Percentiles rank a stretch among this genome's conserved stretches.
These are phyloP conservation scores for Teratosphaeria gauchensis DNA, from an alignment of 2,329 filamentous ascomycete species.

Conservation along the genomic window DNA sequence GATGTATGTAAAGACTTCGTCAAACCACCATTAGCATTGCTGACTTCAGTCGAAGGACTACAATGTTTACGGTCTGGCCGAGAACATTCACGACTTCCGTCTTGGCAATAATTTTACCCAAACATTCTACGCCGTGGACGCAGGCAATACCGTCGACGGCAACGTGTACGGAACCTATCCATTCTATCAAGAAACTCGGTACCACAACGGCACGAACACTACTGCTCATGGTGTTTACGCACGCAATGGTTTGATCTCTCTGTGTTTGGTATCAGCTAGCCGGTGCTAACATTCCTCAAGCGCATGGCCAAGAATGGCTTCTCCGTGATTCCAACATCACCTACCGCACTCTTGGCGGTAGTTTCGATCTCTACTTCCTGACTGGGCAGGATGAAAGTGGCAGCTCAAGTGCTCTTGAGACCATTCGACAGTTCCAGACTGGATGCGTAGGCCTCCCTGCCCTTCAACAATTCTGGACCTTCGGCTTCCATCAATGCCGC, in stretches of 20 bases:
- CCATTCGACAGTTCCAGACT: slow-evolving; percentile 5
- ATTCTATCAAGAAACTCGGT: slow-evolving; percentile 66
- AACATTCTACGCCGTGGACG: slow-evolving; percentile 59
- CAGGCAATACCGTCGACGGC: slow-evolving; percentile 51
- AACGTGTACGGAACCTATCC: slow-evolving; percentile 72
- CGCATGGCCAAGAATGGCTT: slow-evolving; percentile 65
- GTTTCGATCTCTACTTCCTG: slow-evolving; percentile 68
- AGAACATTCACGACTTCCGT: slow-evolving; percentile 60
- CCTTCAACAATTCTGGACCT: slow-evolving; percentile 72
- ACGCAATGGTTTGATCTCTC: slow-evolving; percentile 43
- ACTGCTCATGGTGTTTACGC: slow-evolving; percentile 64
- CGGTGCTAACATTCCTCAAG: slow-evolving; percentile 11
- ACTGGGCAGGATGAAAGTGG: slow-evolving; percentile 43
- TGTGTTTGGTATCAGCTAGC: background rate
- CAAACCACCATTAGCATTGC: background rate
- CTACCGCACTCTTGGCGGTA: slow-evolving; percentile 66
- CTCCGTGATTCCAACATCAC: slow-evolving; percentile 55
- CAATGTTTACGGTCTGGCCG: slow-evolving; percentile 49
- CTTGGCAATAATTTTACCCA: slow-evolving; percentile 58
- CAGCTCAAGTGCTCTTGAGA: slow-evolving; percentile 32
- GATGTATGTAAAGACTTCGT: background rate
- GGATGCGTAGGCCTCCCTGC: slow-evolving; percentile 2
- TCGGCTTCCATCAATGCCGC: slow-evolving; percentile 75
- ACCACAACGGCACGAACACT: slow-evolving; percentile 44
- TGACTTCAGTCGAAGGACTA: slow-evolving; percentile 13